These are phyloP conservation scores for Candida alai DNA, from an alignment of 805 yeast genomes.

Conservation along the genomic window DNA sequence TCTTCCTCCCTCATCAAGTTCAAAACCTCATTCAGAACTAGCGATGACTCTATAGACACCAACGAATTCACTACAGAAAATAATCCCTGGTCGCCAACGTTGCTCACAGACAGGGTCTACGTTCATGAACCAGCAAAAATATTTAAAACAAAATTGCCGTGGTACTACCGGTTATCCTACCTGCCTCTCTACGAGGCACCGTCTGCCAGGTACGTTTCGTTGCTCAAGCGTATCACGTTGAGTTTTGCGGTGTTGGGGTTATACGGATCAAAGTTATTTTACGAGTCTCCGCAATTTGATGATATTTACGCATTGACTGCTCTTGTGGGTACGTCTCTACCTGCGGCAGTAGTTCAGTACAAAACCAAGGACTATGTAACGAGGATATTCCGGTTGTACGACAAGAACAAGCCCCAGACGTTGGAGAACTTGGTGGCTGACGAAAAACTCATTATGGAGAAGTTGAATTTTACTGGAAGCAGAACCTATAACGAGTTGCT, in stretches of 20 bases:
- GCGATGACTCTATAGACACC: conserved; percentile 36
- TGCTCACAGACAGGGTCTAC: conserved; percentile 40
- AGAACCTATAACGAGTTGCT: conserved; percentile 61
- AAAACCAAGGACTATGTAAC: conserved; percentile 66
- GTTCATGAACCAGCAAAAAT: conserved; percentile 40
- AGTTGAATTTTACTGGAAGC: conserved; percentile 64
- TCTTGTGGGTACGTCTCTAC: conserved; percentile 50
- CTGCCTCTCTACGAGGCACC: conserved; percentile 66
- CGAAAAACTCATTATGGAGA: conserved; percentile 66
- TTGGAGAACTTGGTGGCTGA: conserved; percentile 55
- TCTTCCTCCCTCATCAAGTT: conserved; percentile 10
- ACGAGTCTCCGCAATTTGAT: conserved; percentile 50
- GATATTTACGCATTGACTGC: conserved; percentile 44
- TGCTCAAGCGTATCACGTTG: conserved; percentile 57
- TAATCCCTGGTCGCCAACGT: conserved; percentile 45
- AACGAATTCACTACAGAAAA: conserved; percentile 39
- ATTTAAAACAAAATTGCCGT: conserved; percentile 45
- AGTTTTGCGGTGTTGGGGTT: conserved; percentile 60
- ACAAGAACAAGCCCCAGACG: conserved; percentile 59
- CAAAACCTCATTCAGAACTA: conserved; percentile 18
- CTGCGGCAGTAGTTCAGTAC: conserved; percentile 47
- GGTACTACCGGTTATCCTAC: conserved; percentile 51
- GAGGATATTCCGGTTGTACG: conserved; percentile 66
- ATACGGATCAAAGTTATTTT: conserved; percentile 58
- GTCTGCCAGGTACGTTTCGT: conserved; percentile 54